Evolutionary conservation across 1,139 yeast species (phyloP).

Genomic region (Zygoascus hellenicus): DNA sequence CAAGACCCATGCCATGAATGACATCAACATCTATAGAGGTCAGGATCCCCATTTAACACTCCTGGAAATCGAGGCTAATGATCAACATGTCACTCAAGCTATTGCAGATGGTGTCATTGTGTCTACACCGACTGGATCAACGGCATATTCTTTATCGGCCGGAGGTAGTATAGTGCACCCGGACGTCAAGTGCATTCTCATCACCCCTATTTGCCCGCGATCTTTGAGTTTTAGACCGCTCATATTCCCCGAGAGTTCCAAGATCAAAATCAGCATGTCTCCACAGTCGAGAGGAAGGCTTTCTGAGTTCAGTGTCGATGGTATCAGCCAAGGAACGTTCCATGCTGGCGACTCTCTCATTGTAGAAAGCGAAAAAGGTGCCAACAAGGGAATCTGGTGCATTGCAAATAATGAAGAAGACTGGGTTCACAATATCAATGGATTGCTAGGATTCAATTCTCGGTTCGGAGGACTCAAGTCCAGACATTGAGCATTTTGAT

Average conservation of each 20-base stretch:
- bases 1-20: slow-evolving; percentile 75
- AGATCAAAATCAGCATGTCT: slow-evolving; percentile 56
- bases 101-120: slow-evolving; percentile 86
- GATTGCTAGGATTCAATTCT: slow-evolving; percentile 80
- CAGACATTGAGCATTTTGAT: slow-evolving; percentile 7
- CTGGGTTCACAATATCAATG: slow-evolving; percentile 88
- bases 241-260: slow-evolving; percentile 67
- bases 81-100: slow-evolving; percentile 77
- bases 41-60: slow-evolving; percentile 80
- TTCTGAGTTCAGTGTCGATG: slow-evolving; percentile 61
- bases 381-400: slow-evolving; percentile 75
- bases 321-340: slow-evolving; percentile 59
- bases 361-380: slow-evolving; percentile 38
- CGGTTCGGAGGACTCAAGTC: slow-evolving; percentile 46
- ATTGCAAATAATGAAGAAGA: slow-evolving; percentile 76
- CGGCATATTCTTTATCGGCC: slow-evolving; percentile 83
- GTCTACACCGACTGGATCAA: slow-evolving; percentile 91
- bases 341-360: slow-evolving; percentile 75
- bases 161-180: slow-evolving; percentile 96
- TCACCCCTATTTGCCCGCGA: slow-evolving; percentile 93
- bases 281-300: slow-evolving; percentile 33
- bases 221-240: slow-evolving; percentile 83
- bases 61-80: slow-evolving; percentile 74
- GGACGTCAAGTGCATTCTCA: slow-evolving; percentile 68
- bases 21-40: slow-evolving; percentile 82